Base-by-base conservation (phyloP, 2,329 filamentous ascomycete genomes). In the Paraphoma sp. region DNA sequence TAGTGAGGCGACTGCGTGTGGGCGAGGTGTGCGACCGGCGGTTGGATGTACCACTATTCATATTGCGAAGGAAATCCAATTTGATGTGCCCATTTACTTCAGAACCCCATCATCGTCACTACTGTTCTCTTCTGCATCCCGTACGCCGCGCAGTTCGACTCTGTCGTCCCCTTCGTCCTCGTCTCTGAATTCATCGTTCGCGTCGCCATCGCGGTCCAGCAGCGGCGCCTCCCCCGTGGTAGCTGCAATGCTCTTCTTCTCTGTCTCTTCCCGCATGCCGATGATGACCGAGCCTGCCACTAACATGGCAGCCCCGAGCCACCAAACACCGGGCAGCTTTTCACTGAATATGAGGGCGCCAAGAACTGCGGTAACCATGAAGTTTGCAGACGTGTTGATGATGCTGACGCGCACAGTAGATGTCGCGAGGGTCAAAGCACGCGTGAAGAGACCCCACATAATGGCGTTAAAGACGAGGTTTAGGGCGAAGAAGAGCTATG, bases 391-490 rank as follows among this genome's bases (percentile, higher is more conserved):
- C 2, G 91, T 93, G 76, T 94, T 94, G 75, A 94, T 87, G 72
- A 94, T 89, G 64, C 87, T 89, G 47, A 93, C 91, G 70, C 92
- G 89, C 0, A 91, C 91, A 8, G 91, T 92, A 1, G 89, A 92
- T 55, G 85, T 84, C 12, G 90, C 89, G 16, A 85, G 83, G 0
- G 90, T 87, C n/a, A 94, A 84, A 50, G 91, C 91, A 48, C 86
- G 85, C 6, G 91, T 94, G 79, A 93, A 94, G 46, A 94, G 84
- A 0, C 89, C 87, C 91, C 91, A 94, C 91, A 94, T 94, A 76
- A 92, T 81, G 50, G 86, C 89, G 69, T 93, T 92, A 76, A 92
- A 93, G 49, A 84, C 75, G 44, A 93, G 81, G 68, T 93, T 94
- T 11, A 93, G 82, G 0, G 80, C 84, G 69, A 94, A 93, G 81